A percentile compares a stretch with the other conserved stretches of the same genome.
These are phyloP conservation scores for Ceratocystis cacaofunesta DNA, from an alignment of 2,329 filamentous ascomycete genomes.

Conservation along the genomic window DNA sequence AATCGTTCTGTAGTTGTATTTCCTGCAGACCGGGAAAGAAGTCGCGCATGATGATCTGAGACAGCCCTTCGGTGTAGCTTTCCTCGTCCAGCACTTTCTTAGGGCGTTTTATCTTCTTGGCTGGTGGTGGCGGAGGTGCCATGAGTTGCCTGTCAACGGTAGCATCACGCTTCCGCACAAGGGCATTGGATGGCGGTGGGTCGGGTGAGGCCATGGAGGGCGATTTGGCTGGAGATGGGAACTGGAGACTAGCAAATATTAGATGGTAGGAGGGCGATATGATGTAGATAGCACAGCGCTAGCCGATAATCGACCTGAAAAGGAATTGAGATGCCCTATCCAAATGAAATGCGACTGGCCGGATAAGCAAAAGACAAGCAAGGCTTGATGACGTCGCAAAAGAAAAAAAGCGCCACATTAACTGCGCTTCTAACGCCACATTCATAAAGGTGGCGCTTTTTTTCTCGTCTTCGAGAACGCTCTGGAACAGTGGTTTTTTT, in stretches of 20 bases:
- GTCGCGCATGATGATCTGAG: constrained; percentile 88
- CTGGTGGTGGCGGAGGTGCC: constrained; percentile 75
- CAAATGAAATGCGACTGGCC: neutral
- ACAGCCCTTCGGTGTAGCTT: constrained; percentile 76
- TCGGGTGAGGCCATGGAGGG: neutral
- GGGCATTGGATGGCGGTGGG: constrained; percentile 33
- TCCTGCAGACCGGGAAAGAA: constrained; percentile 90
- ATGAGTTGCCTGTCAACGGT: constrained; percentile 48
- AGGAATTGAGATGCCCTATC: neutral
- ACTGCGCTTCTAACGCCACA: neutral
- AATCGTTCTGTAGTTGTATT: constrained; percentile 76
- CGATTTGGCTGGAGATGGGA: neutral
- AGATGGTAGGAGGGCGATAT: neutral
- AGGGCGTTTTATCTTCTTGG: constrained; percentile 84
- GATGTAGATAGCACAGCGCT: neutral
- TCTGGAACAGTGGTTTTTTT: neutral
- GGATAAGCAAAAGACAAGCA: neutral
- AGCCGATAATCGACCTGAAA: neutral
- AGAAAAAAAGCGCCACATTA: neutral
- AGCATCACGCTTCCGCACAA: constrained; percentile 48
- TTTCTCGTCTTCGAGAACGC: neutral
- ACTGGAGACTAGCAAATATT: neutral
- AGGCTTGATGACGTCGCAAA: constrained; percentile 1
- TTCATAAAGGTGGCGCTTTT: neutral
- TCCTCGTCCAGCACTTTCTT: constrained; percentile 84